Evolutionary conservation across 1,284 basidiomycete genomes (phyloP), one percentile per base, ranked within the genome.

Genomic region (Athelia sp.): DNA sequence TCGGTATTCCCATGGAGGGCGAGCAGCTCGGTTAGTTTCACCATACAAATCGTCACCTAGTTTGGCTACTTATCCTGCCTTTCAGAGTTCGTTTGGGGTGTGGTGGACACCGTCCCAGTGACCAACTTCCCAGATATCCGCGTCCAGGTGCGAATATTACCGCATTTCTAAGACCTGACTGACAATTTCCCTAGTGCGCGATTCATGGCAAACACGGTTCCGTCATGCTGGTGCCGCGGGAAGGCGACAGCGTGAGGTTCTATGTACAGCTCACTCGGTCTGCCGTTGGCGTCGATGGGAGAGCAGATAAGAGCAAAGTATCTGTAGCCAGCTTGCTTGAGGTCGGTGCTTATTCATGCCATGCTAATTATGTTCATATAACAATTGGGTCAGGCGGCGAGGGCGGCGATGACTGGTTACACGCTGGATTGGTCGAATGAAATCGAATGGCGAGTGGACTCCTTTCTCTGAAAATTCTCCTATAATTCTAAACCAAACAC

Each of bases 61-160:
- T 32, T 15, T 15, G 23, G 13, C 10, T 36, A 18, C 29, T 50
- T 48, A 24, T 18, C 26, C 22, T 32, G 17, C 22, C n/a, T 45
- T 13, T 44, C 51, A 69, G 82, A 90, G 51, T 85, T 78, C 52
- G 76, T 90, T 23, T 92, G 88, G 89, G 89, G 89, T 18, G 88
- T 90, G 8, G 67, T 90, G 22, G 87, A 91, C 64, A 73, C 84
- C 50, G 58, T 81, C 18, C 84, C 84, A 0, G 73, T 79, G 18
- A 89, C 87, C 11, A 73, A 91, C 62, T 89, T 93, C 61, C 90
- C 92, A 0, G 90, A 94, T 64, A 84, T 90, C 54, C 82, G 91
- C 26, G 86, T 83, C 55, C 74, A 73, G 75, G n/a, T n/a, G n/a
- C n/a, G n/a, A n/a, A n/a, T n/a, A n/a, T n/a, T n/a, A n/a, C n/a